phyloP scores from a whole-genome alignment of 179 eudicot genomes.

The Pouteria campechiana region DNA sequence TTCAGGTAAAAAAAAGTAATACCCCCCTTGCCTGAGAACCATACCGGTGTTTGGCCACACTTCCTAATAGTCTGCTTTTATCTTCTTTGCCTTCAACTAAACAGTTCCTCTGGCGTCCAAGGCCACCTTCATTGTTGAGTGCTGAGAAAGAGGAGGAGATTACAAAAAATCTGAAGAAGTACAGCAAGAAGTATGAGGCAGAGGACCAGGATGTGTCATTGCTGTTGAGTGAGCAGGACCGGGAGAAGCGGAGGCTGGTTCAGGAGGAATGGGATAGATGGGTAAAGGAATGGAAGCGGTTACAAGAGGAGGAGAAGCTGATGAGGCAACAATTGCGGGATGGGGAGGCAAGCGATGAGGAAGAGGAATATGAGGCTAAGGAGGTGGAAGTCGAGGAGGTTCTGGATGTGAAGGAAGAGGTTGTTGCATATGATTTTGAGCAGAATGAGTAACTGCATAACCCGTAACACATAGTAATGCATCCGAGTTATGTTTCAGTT shows the following conservation, averaged over 20 bases:
- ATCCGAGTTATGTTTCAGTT: too few relatives aligned
- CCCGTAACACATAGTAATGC: too few relatives aligned
- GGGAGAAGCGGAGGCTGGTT: constrained; percentile 64
- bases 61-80: not conserved
- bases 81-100: constrained; percentile 3
- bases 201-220: constrained; percentile 81
- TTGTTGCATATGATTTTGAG: constrained; percentile 33
- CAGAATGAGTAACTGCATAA: too few relatives aligned
- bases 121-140: constrained; percentile 65
- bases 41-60: too few relatives aligned
- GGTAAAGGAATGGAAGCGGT: constrained; percentile 50
- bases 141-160: constrained; percentile 87
- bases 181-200: constrained; percentile 79
- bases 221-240: constrained; percentile 72
- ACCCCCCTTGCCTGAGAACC: too few relatives aligned
- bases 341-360: constrained; percentile 82
- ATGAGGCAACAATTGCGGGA: constrained; percentile 57
- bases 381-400: constrained; percentile 78
- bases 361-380: constrained; percentile 76
- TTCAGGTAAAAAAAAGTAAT: constrained; percentile 78
- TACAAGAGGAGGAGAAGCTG: constrained; percentile 55
- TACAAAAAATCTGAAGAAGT: constrained; percentile 74
- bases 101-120: constrained; percentile 75
- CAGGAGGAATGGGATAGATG: constrained; percentile 81
- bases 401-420: constrained; percentile 53